Conservation (phyloP, 208 protist species). For the Trypanosoma conorhini region DNA sequence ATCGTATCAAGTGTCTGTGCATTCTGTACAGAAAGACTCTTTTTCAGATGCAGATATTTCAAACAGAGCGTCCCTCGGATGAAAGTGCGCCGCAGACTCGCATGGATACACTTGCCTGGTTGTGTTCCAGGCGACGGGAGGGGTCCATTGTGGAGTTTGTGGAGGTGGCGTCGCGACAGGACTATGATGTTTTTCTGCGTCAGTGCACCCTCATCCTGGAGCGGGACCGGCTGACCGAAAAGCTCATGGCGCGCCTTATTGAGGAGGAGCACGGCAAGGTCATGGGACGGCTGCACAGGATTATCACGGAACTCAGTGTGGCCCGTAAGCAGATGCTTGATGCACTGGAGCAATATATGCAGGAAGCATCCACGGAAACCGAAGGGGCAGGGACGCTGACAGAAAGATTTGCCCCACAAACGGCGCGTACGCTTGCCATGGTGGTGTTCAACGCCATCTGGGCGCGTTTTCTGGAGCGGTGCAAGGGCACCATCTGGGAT, state of each 20-base stretch:
- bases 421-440: constrained; percentile 35
- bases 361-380: neutral
- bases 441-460: constrained; percentile 52
- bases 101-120: constrained; percentile 32
- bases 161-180: constrained; percentile 74
- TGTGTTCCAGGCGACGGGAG: constrained; percentile 33
- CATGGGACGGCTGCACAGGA: constrained; percentile 34
- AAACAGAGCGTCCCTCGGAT: constrained; percentile 5
- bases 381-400: constrained; percentile 1
- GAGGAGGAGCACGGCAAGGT: constrained; percentile 33
- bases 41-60: constrained; percentile 58
- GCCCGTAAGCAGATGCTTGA: constrained; percentile 36
- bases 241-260: constrained; percentile 43
- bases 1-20: constrained; percentile 63
- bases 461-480: constrained; percentile 51
- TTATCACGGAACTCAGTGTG: constrained; percentile 50
- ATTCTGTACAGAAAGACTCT: constrained; percentile 59
- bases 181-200: constrained; percentile 80
- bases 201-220: constrained; percentile 64
- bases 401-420: constrained; percentile 30
- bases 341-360: constrained; percentile 25
- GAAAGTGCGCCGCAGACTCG: constrained; percentile 17
- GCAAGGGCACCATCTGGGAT: constrained; percentile 80
- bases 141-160: constrained; percentile 69
- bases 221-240: constrained; percentile 61